These are phyloP conservation scores for Mycena kentingensis DNA, from an alignment of 768 basidiomycete genomes.

Conservation along the genomic window DNA sequence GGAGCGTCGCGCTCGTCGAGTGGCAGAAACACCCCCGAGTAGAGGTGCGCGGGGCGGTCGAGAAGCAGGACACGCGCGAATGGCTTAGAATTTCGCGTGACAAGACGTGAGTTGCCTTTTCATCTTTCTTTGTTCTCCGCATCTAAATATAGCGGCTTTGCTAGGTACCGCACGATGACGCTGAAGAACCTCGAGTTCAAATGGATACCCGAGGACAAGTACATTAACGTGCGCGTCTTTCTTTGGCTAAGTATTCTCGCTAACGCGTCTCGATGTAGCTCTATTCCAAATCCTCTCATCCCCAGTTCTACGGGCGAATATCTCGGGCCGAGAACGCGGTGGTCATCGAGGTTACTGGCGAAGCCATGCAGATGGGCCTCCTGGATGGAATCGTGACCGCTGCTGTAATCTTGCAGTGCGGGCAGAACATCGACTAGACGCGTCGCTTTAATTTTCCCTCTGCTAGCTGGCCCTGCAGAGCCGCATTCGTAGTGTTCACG, in stretches of 20 bases:
- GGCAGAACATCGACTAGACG: slow-evolving; percentile 60
- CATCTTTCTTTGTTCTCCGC: not conserved
- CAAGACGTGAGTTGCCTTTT: slow-evolving; percentile 32
- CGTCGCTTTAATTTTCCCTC: not conserved
- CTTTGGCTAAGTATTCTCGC: not conserved
- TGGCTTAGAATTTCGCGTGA: slow-evolving; percentile 60
- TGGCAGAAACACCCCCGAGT: slow-evolving; percentile 54
- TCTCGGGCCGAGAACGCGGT: slow-evolving; percentile 46
- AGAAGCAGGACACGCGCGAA: slow-evolving; percentile 49
- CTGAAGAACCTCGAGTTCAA: slow-evolving; percentile 51
- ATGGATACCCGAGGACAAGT: slow-evolving; percentile 57
- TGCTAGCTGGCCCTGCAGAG: too few relatives aligned
- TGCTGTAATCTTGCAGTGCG: slow-evolving; percentile 57
- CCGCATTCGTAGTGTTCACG: too few relatives aligned
- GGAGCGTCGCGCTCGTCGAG: slow-evolving; percentile 56
- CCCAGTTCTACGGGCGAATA: slow-evolving; percentile 52
- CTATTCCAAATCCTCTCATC: slow-evolving; percentile 35
- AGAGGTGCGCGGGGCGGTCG: slow-evolving; percentile 53
- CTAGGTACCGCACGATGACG: slow-evolving; percentile 53
- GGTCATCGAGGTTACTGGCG: slow-evolving; percentile 55
- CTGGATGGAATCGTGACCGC: slow-evolving; percentile 55
- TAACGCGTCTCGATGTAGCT: slow-evolving; percentile 39
- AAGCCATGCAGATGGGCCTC: slow-evolving; percentile 56
- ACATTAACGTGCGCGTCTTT: slow-evolving; percentile 51
- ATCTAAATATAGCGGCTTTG: not conserved